phyloP scores from a whole-genome alignment of 2,329 filamentous ascomycete genomes.

The Microascus cirrosus region DNA sequence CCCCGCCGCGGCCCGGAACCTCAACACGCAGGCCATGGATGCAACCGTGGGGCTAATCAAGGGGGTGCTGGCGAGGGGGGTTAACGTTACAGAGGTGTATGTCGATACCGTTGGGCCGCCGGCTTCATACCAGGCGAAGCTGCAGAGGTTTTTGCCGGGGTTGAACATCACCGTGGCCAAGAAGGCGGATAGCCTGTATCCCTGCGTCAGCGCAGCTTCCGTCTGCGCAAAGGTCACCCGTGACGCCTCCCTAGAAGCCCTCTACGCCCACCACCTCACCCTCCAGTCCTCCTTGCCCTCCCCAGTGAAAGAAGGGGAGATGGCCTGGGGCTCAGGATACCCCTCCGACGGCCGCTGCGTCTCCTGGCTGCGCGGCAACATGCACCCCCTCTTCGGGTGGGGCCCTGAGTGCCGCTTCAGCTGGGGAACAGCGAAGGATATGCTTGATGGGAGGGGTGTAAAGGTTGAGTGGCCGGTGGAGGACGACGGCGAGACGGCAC shows the following conservation, averaged over 20 bases:
- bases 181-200: conserved; percentile 88
- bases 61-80: conserved; percentile 62
- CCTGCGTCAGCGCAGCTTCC: conserved; percentile 84
- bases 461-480: conserved; percentile 76
- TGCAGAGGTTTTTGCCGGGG: conserved; percentile 76
- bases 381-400: conserved; percentile 94
- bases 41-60: conserved; percentile 76
- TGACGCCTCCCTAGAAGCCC: conserved; percentile 75
- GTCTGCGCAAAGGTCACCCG: conserved; percentile 95
- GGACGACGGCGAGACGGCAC: conserved; percentile 56
- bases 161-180: conserved; percentile 67
- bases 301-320: conserved; percentile 23
- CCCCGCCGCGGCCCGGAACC: conserved; percentile 60
- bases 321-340: conserved; percentile 83
- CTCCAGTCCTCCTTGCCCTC: conserved; percentile 7
- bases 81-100: conserved; percentile 82
- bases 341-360: conserved; percentile 77
- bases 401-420: conserved; percentile 86
- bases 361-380: conserved; percentile 70
- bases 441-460: conserved; percentile 65
- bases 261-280: conserved; percentile 39
- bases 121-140: conserved; percentile 68
- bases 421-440: conserved; percentile 90
- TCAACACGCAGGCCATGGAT: conserved; percentile 93
- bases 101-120: conserved; percentile 91